Percentiles rank a stretch among this genome's conserved stretches.
These are phyloP conservation scores for Boechera retrofracta DNA, from an alignment of 345 rosid genomes.

Conservation along the genomic window DNA sequence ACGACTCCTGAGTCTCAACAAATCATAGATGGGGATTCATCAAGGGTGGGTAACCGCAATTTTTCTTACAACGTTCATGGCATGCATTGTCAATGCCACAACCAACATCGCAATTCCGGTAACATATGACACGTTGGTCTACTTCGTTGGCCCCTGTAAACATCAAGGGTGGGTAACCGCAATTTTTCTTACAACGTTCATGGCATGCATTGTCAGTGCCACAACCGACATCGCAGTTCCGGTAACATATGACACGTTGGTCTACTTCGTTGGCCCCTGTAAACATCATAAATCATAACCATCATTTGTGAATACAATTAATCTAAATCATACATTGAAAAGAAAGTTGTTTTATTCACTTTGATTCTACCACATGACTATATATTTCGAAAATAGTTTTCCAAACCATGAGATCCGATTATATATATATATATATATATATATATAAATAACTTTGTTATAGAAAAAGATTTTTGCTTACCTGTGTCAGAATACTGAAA, in stretches of 20 bases:
- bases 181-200: constrained; percentile 5
- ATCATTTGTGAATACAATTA: neutral
- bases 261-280: neutral
- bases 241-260: constrained; percentile 5
- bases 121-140: constrained; percentile 16
- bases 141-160: neutral
- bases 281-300: neutral
- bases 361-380: constrained; percentile 5
- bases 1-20: neutral
- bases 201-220: constrained; percentile 1
- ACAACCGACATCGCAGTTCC: constrained; percentile 17
- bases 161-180: constrained; percentile 15
- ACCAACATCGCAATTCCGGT: neutral
- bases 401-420: neutral
- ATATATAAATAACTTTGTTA: neutral
- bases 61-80: neutral
- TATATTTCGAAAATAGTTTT: neutral
- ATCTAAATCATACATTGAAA: neutral
- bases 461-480: constrained; percentile 16
- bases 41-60: constrained; percentile 20
- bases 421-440: neutral
- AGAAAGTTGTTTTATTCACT: neutral
- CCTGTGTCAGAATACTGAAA: neutral
- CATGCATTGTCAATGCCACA: constrained; percentile 22
- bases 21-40: constrained; percentile 16